Evolutionary conservation across 352 stramenopile genomes (phyloP), one percentile per base, ranked within the genome.

Genomic region (Globisporangium orthogonon): DNA sequence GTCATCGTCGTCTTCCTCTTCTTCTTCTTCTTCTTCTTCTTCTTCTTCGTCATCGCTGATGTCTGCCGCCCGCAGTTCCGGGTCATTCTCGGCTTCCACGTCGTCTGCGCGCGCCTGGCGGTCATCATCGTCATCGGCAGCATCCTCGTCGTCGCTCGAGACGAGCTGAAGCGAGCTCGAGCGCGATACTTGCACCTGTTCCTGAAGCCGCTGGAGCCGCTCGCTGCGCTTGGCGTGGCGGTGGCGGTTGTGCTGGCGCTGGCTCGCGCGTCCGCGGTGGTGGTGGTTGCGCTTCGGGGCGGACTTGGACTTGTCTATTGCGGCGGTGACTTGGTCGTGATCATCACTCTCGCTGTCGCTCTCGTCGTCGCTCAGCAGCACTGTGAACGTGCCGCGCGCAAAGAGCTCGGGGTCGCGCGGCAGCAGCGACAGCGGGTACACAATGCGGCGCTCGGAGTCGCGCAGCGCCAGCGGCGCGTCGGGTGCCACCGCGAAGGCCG

Each of bases 381-480:
- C 50, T 33, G 83, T 54, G 52, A 78, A 86, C 52, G 54, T 50
- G 3, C 66, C 76, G 47, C 59, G 50, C 31, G 77, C 66, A 57
- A 94, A 94, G 7, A 80, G 53, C 52, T 70, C 63, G 0, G 81
- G 81, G 28, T 70, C 70, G 50, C 62, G 71, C 28, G 70, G 69
- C 37, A 94, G 54, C 35, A 94, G 69, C 60, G 83, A 91, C 30
- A 89, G 59, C 56, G 83, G 81, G 56, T 83, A 91, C 39, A 89
- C 69, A 9, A 89, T 68, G 66, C 65, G 50, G 40, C 56, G 54
- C 14, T 59, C 50, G 31, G 53, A 40, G 35, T 79, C 61, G 41
- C 62, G 65, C 53, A 78, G 51, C 18, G 73, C 70, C 33, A 76
- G 56, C 18, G 52, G 53, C 7, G 23, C 4, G 2, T n/a, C 10